These are phyloP conservation scores for Fraxinus xanthoxyloides DNA, from an alignment of 305 asterid genomes.

Conservation along the genomic window DNA sequence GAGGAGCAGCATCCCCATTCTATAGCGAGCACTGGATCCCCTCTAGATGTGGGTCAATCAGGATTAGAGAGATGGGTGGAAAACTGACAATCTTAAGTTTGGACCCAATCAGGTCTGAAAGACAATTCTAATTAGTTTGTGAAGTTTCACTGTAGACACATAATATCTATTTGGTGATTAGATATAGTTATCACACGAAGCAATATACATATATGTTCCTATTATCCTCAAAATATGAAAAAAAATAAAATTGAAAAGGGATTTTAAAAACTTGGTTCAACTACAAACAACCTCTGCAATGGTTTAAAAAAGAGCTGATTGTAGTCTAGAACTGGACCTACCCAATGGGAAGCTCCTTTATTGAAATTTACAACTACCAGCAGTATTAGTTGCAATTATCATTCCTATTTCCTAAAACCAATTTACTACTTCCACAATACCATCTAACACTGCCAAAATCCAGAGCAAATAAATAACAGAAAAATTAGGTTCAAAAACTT, in stretches of 20 bases:
- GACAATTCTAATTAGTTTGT: not conserved
- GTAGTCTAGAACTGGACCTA: not conserved
- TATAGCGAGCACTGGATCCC: not conserved
- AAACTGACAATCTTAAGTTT: not conserved
- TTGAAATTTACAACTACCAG: not conserved
- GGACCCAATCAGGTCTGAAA: not conserved
- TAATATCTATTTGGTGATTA: too few species aligned
- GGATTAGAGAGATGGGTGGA: not conserved
- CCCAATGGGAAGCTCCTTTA: not conserved
- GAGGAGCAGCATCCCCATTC: not conserved
- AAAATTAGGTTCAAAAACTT: not conserved
- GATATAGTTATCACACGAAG: not conserved
- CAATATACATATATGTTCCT: not conserved
- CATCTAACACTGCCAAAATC: not conserved
- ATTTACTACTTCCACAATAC: not conserved
- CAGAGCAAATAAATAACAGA: not conserved
- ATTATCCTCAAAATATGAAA: not conserved
- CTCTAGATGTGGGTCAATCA: not conserved
- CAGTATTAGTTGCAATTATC: not conserved
- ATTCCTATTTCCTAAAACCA: not conserved
- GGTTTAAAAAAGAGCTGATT: not conserved
- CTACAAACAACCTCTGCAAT: not conserved
- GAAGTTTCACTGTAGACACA: not conserved
- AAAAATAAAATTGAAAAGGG: not conserved
- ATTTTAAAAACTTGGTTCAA: not conserved